Evolutionary conservation across 257 asterid genomes (phyloP), one percentile per base, ranked within the genome.

Genomic region (Capsicum chinense): DNA sequence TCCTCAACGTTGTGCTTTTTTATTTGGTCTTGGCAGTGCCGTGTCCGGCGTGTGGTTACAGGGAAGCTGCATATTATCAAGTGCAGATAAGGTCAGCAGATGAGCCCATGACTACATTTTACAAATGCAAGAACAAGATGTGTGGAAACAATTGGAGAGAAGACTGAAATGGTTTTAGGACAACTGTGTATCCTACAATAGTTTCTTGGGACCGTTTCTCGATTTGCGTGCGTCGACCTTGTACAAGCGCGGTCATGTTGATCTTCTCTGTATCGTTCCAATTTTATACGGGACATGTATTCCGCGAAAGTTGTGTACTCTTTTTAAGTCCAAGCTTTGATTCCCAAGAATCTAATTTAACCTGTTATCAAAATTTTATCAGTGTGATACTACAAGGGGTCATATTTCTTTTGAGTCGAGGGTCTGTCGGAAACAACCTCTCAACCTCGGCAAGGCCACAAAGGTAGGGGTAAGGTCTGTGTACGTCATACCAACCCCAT

Each of bases 81-180:
- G 64, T 83, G 47, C 85, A 83, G 42, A 83, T 74, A 52, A 83
- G 85, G 48, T 83, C 85, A 17, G 85, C 85, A 56, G 85, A 83
- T 68, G 85, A 83, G 26, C 80, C 85, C 5, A 74, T 74, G 66
- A 68, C 81, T 58, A 52, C 68, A 26, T 83, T 83, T 69, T 83
- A 83, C 58, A 83, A 68, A 83, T 83, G 85, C 80, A 83, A 67
- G 66, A 44, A 74, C 56, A 83, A 67, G 79, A 21, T 71, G 44
- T 83, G 85, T 59, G 67, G 85, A 4, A 50, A 47, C 78, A 83
- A 56, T 83, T 83, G 85, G 85, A 54, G 56, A 16, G 85, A 83
- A 37, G 60, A 68, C 85, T 83, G 58, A 81, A 48, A 44, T 47
- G 60, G 58, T 52, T 54, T 78, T 78, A 26, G 5, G 33, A 78